Evolutionary conservation across 2,329 filamentous ascomycete genomes (phyloP).

Genomic region (Truncatella angustata): DNA sequence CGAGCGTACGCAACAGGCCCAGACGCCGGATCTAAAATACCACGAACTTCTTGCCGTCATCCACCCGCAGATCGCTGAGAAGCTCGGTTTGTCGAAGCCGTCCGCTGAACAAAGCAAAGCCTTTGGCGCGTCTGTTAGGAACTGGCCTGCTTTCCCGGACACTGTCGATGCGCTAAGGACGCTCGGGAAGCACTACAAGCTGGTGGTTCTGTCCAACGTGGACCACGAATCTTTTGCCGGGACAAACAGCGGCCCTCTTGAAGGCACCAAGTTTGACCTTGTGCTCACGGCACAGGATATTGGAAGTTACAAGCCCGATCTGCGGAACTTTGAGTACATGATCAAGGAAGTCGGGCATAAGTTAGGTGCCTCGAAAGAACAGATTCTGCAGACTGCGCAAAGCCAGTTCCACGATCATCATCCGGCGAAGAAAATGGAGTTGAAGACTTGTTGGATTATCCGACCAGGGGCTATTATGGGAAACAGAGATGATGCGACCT

Average conservation of each 20-base stretch:
- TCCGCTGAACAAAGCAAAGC: constrained; percentile 34
- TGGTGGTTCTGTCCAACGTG: constrained; percentile 61
- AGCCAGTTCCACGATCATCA: constrained; percentile 70
- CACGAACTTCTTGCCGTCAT: constrained; percentile 51
- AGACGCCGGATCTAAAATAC: constrained; percentile 58
- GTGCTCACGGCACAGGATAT: constrained; percentile 70
- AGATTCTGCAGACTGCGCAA: constrained; percentile 59
- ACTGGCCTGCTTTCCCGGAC: constrained; percentile 59
- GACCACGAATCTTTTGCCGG: constrained; percentile 49
- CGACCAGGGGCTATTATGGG: constrained; percentile 38
- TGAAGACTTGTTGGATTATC: constrained; percentile 59
- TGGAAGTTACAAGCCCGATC: constrained; percentile 68
- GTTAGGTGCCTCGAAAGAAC: constrained; percentile 53
- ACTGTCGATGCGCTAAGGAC: constrained; percentile 50
- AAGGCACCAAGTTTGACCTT: constrained; percentile 53
- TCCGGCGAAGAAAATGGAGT: constrained; percentile 56
- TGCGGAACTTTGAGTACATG: constrained; percentile 65
- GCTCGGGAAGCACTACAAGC: constrained; percentile 51
- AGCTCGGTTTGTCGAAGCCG: constrained; percentile 35
- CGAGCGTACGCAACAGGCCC: constrained; percentile 46
- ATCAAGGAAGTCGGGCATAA: constrained; percentile 48
- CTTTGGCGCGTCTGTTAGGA: constrained; percentile 49
- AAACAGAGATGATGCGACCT: constrained; percentile 36
- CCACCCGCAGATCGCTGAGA: constrained; percentile 43
- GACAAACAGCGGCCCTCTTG: constrained; percentile 43